Evolutionary conservation across 768 basidiomycete genomes (phyloP).

Genomic region (Pilatotrama ljubarskyi): DNA sequence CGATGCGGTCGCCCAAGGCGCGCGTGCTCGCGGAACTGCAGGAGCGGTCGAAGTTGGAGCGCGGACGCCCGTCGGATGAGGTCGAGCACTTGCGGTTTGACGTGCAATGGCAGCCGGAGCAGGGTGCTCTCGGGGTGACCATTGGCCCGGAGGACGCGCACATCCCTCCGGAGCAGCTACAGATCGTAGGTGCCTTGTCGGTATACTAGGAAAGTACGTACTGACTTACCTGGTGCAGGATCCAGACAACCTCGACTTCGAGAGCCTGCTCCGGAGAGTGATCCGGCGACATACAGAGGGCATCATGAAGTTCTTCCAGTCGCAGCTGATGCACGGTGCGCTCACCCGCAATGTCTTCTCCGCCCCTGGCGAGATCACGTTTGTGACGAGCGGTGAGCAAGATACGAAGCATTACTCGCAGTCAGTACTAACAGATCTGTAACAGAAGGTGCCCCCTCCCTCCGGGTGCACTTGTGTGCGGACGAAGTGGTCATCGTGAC

Average conservation of each 20-base stretch:
- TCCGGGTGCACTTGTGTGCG: conserved; percentile 71
- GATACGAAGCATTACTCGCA: neutral
- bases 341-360: conserved; percentile 60
- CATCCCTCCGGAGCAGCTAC: conserved; percentile 44
- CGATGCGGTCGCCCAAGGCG: conserved; percentile 53
- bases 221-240: conserved; percentile 42
- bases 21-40: conserved; percentile 64
- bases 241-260: conserved; percentile 71
- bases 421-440: neutral
- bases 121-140: conserved; percentile 61
- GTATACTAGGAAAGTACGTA: neutral
- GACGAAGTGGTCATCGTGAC: conserved; percentile 76
- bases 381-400: conserved; percentile 55
- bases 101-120: conserved; percentile 78
- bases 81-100: conserved; percentile 68
- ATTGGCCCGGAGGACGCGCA: conserved; percentile 50
- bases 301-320: conserved; percentile 58
- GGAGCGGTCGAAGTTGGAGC: conserved; percentile 59
- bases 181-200: conserved; percentile 51
- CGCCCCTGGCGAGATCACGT: conserved; percentile 54
- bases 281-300: conserved; percentile 66
- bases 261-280: conserved; percentile 60
- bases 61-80: conserved; percentile 64
- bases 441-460: conserved; percentile 53
- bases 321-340: conserved; percentile 52